These are phyloP conservation scores for Mayamaea pseudoterrestris DNA, from an alignment of 108 stramenopile genomes.

Conservation along the genomic window DNA sequence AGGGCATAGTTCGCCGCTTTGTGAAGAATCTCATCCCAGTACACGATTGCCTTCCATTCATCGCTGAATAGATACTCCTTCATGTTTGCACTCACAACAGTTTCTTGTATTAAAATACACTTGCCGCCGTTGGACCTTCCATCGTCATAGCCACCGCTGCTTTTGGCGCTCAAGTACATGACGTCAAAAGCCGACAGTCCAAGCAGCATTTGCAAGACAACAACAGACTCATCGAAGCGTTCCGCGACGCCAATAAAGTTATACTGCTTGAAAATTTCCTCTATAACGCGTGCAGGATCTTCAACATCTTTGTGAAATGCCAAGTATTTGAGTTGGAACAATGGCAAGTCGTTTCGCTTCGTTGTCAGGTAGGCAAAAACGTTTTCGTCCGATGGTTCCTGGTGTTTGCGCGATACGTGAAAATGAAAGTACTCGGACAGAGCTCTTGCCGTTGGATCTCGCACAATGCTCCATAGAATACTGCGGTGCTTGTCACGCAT, in stretches of 20 bases:
- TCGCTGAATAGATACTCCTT: slow-evolving; percentile 5
- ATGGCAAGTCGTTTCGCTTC: background rate
- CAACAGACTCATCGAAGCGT: slow-evolving; percentile 36
- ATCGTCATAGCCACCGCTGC: slow-evolving; percentile 14
- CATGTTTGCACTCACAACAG: slow-evolving; percentile 3
- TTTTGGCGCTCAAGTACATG: slow-evolving; percentile 14
- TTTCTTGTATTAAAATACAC: background rate
- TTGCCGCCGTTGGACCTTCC: slow-evolving; percentile 3
- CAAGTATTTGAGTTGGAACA: background rate
- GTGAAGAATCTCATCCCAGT: slow-evolving; percentile 13
- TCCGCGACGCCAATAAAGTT: slow-evolving; percentile 39
- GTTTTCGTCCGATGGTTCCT: background rate
- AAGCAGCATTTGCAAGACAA: slow-evolving; percentile 19
- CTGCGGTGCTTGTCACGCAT: background rate
- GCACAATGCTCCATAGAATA: slow-evolving; percentile 20
- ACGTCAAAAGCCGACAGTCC: slow-evolving; percentile 16
- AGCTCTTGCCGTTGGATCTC: slow-evolving; percentile 26
- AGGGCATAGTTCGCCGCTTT: slow-evolving; percentile 21
- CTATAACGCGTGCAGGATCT: background rate
- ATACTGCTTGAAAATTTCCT: slow-evolving; percentile 22
- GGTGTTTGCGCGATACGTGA: background rate
- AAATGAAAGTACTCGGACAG: slow-evolving; percentile 14
- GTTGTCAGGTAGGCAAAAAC: background rate
- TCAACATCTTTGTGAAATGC: background rate
- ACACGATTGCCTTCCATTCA: slow-evolving; percentile 4